Evolutionary conservation across 306 rosid species (phyloP), one percentile per base, ranked within the genome.

Genomic region (Cercis canadensis): DNA sequence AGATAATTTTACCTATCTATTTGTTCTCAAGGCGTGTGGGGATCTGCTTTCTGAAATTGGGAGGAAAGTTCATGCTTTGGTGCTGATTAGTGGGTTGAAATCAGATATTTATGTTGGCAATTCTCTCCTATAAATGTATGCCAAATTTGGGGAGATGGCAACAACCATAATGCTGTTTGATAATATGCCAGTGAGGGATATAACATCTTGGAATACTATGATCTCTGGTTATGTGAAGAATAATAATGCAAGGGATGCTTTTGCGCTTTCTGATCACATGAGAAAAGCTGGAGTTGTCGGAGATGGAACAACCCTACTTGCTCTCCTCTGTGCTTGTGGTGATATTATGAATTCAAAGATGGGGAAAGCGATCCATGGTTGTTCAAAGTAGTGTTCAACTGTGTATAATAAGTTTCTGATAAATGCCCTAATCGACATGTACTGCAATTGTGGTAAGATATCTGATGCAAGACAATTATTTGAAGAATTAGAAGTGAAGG

Each of bases 21-120:
- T 70, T 84, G 87, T 86, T 52, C 81, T 86, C 7, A 82, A 86
- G 76, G 89, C 85, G 5, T 86, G 92, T 15, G 89, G 89, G 39
- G 86, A 84, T 69, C 69, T 80, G 75, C 44, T 82, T 56, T 16
- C 14, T 47, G 82, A 58, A 57, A 78, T 75, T n/a, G 89, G 89
- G 29, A 82, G 55, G 67, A 70, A 39, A 56, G 75, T 88, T 78
- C 95, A 84, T 47, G 72, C 77, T 24, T 83, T 75, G 81, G 89
- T 69, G 17, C 36, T 81, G 76, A 74, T 77, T 68, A 19, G 77
- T 61, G 94, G 83, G 69, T 72, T 79, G 64, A 84, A 45, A 17
- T 84, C 79, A 5, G 84, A 88, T 83, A 44, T 86, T 43, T 83
- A 88, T 62, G 90, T 74, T 79, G 76, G 59, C 0, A 88, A 88